Base-by-base conservation (phyloP, 768 basidiomycete species). In the Boletus coccyginus region DNA sequence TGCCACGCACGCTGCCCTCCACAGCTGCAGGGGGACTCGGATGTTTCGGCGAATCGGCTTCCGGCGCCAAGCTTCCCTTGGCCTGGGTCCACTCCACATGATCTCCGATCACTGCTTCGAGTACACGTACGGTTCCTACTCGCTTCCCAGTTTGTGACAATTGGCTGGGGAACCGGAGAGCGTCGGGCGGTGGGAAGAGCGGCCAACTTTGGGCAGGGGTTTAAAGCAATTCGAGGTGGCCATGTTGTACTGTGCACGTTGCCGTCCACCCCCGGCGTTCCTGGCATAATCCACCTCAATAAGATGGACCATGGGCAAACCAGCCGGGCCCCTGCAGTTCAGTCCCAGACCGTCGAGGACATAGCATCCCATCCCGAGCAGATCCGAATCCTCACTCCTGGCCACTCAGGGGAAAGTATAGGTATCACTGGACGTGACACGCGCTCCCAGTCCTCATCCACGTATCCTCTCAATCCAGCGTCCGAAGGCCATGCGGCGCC, bases 221-320 rank as follows among this genome's bases (percentile, higher is more conserved):
- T 51, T 41, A 50, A 54, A 39, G 38, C 12, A 19, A n/a, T 56
- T 54, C 51, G 48, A 47, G 56, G 54, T 8, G 51, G 7, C 46
- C 52, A 46, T 54, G 53, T n/a, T 40, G 38, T 36, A 31, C 7
- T 7, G 21, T 32, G 40, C 19, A 41, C 39, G 31, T 44, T 36
- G 46, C 24, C 27, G 29, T 44, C n/a, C 24, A 12, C 13, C 52
- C 21, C 43, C 17, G 31, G 36, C 3, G 38, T 27, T 13, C 39
- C 16, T 40, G 10, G 31, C 24, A 14, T 42, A 21, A 41, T 14
- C 49, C 38, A n/a, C 52, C 36, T 40, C 35, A 24, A 46, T 14
- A 49, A 7, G 35, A 69, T 69, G 68, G 61, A 69, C 45, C 45
- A 14, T 13, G 53, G 43, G 2, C 60, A 19, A 43, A 27, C 43